phyloP scores from a whole-genome alignment of 2,329 filamentous ascomycete species.

The Microcyclospora tardicrescens region DNA sequence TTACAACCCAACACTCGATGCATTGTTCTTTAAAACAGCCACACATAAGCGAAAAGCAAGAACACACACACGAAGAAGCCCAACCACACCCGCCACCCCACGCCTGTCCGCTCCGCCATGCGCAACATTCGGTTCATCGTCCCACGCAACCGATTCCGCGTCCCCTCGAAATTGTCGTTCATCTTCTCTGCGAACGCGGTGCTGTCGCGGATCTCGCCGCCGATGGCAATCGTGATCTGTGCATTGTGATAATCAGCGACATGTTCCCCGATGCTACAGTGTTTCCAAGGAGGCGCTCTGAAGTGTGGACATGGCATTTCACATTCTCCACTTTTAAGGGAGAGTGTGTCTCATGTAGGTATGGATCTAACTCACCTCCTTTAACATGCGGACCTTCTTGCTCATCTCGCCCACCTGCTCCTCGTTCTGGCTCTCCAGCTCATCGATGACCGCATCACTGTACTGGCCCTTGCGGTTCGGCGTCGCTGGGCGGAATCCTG shows the following conservation, averaged over 20 bases:
- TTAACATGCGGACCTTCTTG: conserved; percentile 78
- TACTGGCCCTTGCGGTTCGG: conserved; percentile 65
- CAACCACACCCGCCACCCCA: conserved; percentile 91
- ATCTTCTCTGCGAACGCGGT: conserved; percentile 84
- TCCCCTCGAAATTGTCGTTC: conserved; percentile 87
- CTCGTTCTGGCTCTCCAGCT: conserved; percentile 93
- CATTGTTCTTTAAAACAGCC: conserved; percentile 44
- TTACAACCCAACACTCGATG: no score
- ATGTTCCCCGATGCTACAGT: background rate
- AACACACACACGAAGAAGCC: conserved; percentile 75
- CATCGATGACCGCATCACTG: conserved; percentile 77
- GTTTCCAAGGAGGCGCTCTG: no score
- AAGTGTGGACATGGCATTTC: no score
- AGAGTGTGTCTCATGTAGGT: background rate
- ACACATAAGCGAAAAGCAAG: conserved; percentile 80
- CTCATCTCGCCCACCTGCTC: conserved; percentile 78
- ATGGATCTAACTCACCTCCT: conserved; percentile 53
- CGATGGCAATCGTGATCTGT: conserved; percentile 82
- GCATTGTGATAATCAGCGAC: background rate
- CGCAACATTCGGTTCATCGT: conserved; percentile 96
- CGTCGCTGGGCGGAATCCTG: conserved; percentile 29
- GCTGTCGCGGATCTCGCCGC: conserved; percentile 86
- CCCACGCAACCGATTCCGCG: conserved; percentile 63
- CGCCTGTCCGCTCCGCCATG: conserved; percentile 90
- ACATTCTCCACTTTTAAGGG: no score